Evolutionary conservation across 2,329 filamentous ascomycete genomes (phyloP).

Genomic region (Nectriaceae sp.): DNA sequence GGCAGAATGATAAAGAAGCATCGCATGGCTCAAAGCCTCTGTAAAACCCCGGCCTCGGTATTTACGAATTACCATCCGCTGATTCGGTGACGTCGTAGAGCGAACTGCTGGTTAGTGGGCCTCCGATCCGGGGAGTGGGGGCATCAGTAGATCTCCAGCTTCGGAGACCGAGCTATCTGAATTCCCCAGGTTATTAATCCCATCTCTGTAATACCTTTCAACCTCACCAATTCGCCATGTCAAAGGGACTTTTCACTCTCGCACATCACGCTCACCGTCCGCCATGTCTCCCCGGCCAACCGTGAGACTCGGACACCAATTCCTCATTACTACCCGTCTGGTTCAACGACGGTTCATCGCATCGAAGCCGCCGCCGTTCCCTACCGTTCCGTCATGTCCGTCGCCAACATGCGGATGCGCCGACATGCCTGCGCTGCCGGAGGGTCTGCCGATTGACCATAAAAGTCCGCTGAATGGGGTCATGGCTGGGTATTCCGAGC

Average conservation of each 20-base stretch:
- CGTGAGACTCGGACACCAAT: constrained; percentile 15
- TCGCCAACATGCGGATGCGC: constrained; percentile 75
- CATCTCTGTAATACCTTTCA: constrained; percentile 11
- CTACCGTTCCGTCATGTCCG: constrained; percentile 63
- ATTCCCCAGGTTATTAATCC: constrained; percentile 3
- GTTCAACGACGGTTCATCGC: background rate
- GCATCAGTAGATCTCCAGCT: constrained; percentile 7
- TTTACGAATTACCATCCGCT: constrained; percentile 12
- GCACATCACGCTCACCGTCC: background rate
- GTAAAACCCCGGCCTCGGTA: background rate
- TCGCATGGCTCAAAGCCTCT: background rate
- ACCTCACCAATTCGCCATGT: background rate
- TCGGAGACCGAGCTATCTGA: constrained; percentile 25
- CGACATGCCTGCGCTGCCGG: constrained; percentile 63
- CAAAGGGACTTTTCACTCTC: background rate
- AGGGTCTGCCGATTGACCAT: constrained; percentile 73
- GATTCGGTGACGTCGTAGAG: constrained; percentile 14
- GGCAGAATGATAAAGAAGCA: too few species aligned
- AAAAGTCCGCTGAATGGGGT: constrained; percentile 71
- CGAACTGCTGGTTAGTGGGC: constrained; percentile 18
- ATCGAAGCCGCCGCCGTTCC: constrained; percentile 35
- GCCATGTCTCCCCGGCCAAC: constrained; percentile 19
- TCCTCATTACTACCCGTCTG: constrained; percentile 7
- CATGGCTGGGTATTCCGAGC: constrained; percentile 77
- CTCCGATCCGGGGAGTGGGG: constrained; percentile 25